These are phyloP conservation scores for Clonostachys sp. DNA, from an alignment of 2,329 filamentous ascomycete genomes.

Conservation along the genomic window DNA sequence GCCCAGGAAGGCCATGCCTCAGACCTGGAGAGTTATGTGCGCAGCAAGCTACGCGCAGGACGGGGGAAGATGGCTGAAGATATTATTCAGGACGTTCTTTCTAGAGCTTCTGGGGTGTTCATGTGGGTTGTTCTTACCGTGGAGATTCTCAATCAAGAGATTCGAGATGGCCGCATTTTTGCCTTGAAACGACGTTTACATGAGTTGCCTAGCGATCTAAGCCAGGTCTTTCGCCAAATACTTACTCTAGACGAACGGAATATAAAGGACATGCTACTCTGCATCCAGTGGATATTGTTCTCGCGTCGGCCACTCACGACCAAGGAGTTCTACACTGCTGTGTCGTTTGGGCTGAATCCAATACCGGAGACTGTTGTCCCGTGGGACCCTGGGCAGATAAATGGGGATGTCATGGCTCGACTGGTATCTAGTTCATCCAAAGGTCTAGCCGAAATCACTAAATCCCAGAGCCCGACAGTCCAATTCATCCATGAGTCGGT, in stretches of 20 bases:
- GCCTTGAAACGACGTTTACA: constrained; percentile 16
- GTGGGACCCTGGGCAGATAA: constrained; percentile 4
- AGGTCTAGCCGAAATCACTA: constrained; percentile 32
- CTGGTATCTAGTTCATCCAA: constrained; percentile 26
- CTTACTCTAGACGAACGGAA: constrained; percentile 36
- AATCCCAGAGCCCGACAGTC: constrained; percentile 15
- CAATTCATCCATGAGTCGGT: constrained; percentile 45
- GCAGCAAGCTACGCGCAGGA: constrained; percentile 3
- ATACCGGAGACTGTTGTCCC: constrained; percentile 1
- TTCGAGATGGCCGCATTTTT: constrained; percentile 11
- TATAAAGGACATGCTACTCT: constrained; percentile 30
- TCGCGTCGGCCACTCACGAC: constrained; percentile 32
- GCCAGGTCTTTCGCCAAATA: constrained; percentile 40
- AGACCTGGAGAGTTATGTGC: constrained; percentile 14
- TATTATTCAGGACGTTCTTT: neutral
- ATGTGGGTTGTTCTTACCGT: constrained; percentile 33
- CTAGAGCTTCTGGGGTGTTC: constrained; percentile 31
- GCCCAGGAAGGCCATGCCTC: constrained; percentile 11
- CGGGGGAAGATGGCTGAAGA: neutral
- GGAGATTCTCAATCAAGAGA: constrained; percentile 25
- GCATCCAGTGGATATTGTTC: constrained; percentile 45
- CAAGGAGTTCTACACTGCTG: constrained; percentile 33
- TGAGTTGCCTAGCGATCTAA: constrained; percentile 24
- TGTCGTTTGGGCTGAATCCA: neutral
- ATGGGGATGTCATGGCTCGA: constrained; percentile 14